Percentiles rank a stretch among this genome's conserved stretches.
These are phyloP conservation scores for Clavaria fumosa DNA, from an alignment of 768 basidiomycete species.

Conservation along the genomic window DNA sequence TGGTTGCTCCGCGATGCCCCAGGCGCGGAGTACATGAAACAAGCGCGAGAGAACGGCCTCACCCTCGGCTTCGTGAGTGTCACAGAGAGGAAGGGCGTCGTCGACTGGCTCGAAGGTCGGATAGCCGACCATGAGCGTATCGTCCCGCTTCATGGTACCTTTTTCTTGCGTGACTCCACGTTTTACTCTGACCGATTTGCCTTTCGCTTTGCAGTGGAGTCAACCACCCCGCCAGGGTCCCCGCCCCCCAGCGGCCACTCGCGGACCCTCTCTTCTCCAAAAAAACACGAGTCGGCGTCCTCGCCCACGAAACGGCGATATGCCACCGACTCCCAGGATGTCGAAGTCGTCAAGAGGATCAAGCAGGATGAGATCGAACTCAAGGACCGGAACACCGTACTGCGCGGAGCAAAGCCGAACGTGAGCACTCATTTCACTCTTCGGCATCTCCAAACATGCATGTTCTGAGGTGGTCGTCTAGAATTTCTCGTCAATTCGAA, in stretches of 20 bases:
- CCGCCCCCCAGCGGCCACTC: constrained; percentile 20
- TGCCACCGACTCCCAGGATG: constrained; percentile 59
- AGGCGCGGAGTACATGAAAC: constrained; percentile 80
- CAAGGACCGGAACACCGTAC: constrained; percentile 64
- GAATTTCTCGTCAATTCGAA: constrained; percentile 68
- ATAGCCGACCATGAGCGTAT: constrained; percentile 33
- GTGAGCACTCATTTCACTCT: constrained; percentile 29
- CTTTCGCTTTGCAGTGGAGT: constrained; percentile 24
- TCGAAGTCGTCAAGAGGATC: constrained; percentile 80
- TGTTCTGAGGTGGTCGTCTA: constrained; percentile 16
- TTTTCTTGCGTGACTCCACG: background rate
- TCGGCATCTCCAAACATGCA: background rate
- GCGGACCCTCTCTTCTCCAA: constrained; percentile 17
- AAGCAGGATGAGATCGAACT: constrained; percentile 63
- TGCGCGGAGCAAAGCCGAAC: constrained; percentile 72
- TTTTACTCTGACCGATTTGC: constrained; percentile 3
- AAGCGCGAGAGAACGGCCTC: constrained; percentile 60
- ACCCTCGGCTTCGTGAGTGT: constrained; percentile 67
- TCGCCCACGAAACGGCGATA: constrained; percentile 62
- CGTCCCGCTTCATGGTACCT: constrained; percentile 30
- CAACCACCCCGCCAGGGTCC: constrained; percentile 42
- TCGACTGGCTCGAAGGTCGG: constrained; percentile 71
- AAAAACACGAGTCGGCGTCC: constrained; percentile 19
- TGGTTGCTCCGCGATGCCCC: constrained; percentile 63
- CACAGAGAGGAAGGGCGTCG: constrained; percentile 72